Base-by-base conservation (phyloP, 2,329 filamentous ascomycete genomes). In the Fonsecaea pugnacius region DNA sequence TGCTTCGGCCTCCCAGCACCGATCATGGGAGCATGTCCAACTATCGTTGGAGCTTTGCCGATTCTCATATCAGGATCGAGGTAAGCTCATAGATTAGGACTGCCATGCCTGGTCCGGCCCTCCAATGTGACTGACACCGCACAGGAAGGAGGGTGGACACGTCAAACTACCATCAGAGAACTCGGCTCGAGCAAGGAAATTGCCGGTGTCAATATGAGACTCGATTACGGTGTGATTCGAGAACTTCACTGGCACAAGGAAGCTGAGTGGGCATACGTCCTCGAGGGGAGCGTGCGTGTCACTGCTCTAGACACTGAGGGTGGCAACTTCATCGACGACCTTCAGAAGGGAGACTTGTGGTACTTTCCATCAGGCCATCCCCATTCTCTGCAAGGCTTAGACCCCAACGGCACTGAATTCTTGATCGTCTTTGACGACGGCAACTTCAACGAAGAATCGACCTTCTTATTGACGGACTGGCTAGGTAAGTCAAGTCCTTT, bases 231-330 rank as follows among this genome's bases (percentile, higher is more conserved):
- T 38, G 89, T 88, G 35, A 91, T 91, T 70, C 87, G 90, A 32
- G 90, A 92, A 74, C 81, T 92, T 8, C 90, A 92, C 73, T 92
- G 90, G 90, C 90, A 92, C 79, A 91, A 90, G 70, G 88, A 91
- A 74, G 89, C 88, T 40, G 90, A 92, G 73, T 92, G 90, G 89
- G 88, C 88, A 0, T 91, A 89, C 67, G 87, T 92, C 2, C 83
- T 92, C 0, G 85, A 89, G 62, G 90, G 90, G 57, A 82, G 84
- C 64, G 88, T 90, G 21, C 86, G 90, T 59, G 84, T 92, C 57
- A 91, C 89, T 0, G 89, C 87, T 0, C 82, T 92, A 18, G 89
- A 92, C 75, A 86, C 88, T 48, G 88, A 93, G 66, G 90, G 90
- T 9, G 86, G 90, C 66, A 90, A 86, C 67, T 92, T 91, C 74